These are phyloP conservation scores for Candida insectorum DNA, from an alignment of 805 yeast species.

Conservation along the genomic window DNA sequence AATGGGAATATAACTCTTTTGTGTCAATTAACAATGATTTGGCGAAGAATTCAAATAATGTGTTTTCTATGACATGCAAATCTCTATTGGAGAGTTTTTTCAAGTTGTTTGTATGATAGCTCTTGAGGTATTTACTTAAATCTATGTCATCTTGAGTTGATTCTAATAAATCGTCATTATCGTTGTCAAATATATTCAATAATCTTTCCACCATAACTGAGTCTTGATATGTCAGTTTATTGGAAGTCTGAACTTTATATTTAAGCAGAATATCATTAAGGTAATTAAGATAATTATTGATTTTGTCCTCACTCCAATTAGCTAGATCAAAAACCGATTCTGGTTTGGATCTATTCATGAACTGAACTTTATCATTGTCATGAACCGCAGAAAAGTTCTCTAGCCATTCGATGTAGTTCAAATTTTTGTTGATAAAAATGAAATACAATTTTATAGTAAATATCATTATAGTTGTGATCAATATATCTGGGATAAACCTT, in stretches of 20 bases:
- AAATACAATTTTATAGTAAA: conserved; percentile 32
- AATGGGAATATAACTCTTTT: conserved; percentile 3
- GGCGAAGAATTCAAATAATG: conserved; percentile 5
- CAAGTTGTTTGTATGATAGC: conserved; percentile 2
- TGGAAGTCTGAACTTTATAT: neutral
- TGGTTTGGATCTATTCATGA: conserved; percentile 7
- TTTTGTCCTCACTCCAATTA: conserved; percentile 47
- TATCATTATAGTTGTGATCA: conserved; percentile 27
- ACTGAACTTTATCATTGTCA: conserved; percentile 4
- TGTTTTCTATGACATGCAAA: conserved; percentile 6
- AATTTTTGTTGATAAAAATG: conserved; percentile 14
- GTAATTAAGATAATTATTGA: conserved; percentile 33
- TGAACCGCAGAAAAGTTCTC: conserved; percentile 2
- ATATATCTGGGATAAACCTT: conserved; percentile 33
- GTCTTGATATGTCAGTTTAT: conserved; percentile 1
- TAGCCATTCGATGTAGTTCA: conserved; percentile 15
- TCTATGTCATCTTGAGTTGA: neutral
- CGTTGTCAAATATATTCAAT: conserved; percentile 27
- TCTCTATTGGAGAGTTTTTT: conserved; percentile 1
- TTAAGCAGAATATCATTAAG: conserved; percentile 5
- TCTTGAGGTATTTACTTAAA: conserved; percentile 3
- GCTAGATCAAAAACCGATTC: conserved; percentile 25
- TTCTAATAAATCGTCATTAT: conserved; percentile 3
- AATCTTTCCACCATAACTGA: conserved; percentile 29
- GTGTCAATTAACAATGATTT: neutral